Percentiles rank a stretch among this genome's conserved stretches.
phyloP scores from a whole-genome alignment of 2,329 filamentous ascomycete species.

The Colletotrichum horii region DNA sequence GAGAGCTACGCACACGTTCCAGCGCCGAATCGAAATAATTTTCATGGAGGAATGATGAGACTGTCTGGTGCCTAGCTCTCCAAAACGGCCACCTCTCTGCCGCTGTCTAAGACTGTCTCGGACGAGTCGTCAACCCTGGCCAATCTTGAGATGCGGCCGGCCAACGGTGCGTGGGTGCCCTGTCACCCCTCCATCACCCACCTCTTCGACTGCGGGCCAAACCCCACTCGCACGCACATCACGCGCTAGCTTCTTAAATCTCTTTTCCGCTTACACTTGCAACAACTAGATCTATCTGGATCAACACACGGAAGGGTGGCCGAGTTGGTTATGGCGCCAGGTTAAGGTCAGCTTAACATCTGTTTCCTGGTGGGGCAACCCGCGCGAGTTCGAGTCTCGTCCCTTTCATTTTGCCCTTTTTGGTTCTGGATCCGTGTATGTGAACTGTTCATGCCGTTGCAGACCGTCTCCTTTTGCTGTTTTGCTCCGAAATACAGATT shows the following conservation, averaged over 20 bases:
- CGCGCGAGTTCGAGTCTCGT: conserved; percentile 24
- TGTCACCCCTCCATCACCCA: neutral
- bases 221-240: neutral
- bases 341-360: conserved; percentile 23
- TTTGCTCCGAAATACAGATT: neutral
- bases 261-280: rapidly evolving
- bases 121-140: neutral
- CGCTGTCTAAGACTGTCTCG: neutral
- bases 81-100: neutral
- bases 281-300: neutral
- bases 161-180: neutral
- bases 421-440: neutral
- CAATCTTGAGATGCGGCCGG: neutral
- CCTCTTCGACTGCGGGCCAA: neutral
- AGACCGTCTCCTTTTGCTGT: neutral
- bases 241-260: neutral
- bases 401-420: conserved; percentile 17
- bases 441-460: neutral
- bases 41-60: neutral
- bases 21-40: neutral
- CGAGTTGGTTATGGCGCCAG: conserved; percentile 24
- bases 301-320: conserved; percentile 12
- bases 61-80: neutral
- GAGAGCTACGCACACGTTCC: neutral
- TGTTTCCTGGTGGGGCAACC: conserved; percentile 23